phyloP scores from a whole-genome alignment of 345 rosid species.

The Leavenworthia alabamica region DNA sequence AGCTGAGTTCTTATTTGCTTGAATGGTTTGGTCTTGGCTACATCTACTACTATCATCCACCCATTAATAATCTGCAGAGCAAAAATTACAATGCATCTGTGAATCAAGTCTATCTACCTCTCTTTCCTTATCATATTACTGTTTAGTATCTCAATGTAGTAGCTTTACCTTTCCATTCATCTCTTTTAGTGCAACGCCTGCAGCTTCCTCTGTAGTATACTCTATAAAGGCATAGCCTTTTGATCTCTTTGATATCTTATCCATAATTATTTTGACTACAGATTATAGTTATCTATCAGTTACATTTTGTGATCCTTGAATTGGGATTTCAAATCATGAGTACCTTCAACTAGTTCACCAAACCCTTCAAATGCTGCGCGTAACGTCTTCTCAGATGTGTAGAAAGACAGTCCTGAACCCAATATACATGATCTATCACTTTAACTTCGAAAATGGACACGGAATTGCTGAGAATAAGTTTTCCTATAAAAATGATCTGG shows the following conservation, averaged over 20 bases:
- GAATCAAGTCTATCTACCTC: conserved; percentile 6
- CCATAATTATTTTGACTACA: conserved; percentile 89
- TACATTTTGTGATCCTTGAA: not conserved
- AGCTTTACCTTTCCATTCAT: conserved; percentile 87
- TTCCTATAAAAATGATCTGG: not conserved
- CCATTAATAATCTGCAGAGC: conserved; percentile 85
- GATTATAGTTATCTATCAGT: not conserved
- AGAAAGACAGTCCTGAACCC: conserved; percentile 75
- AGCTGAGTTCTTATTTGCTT: conserved; percentile 33
- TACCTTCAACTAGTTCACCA: conserved; percentile 90
- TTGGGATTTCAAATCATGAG: not conserved
- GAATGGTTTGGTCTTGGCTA: conserved; percentile 58
- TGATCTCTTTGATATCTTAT: conserved; percentile 93
- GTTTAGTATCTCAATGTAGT: not conserved
- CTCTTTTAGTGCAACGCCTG: conserved; percentile 73
- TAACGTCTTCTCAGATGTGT: conserved; percentile 91
- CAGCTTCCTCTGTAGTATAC: conserved; percentile 91
- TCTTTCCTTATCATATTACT: not conserved
- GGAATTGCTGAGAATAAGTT: not conserved
- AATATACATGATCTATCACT: conserved; percentile 7
- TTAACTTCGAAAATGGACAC: not conserved
- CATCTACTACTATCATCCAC: conserved; percentile 97
- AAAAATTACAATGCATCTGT: not conserved
- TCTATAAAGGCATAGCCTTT: conserved; percentile 89
- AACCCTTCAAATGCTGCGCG: conserved; percentile 85